Conservation (phyloP, 2,329 filamentous ascomycete species). For the Penicillium sp. region DNA sequence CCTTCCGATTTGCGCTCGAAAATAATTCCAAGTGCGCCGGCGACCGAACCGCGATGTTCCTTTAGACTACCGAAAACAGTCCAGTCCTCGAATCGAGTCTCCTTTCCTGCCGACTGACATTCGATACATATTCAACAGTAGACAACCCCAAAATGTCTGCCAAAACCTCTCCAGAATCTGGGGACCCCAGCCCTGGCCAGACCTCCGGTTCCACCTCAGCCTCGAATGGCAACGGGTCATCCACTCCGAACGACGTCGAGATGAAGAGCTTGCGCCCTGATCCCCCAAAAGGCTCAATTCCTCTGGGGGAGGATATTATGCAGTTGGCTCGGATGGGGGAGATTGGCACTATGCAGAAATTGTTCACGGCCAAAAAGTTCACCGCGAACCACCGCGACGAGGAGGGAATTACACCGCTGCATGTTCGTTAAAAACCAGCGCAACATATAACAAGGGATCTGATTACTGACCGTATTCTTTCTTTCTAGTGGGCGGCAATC, state of each 20-base stretch:
- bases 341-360: slow-evolving; percentile 77
- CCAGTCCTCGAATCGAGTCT: slow-evolving; percentile 9
- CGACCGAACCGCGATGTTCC: slow-evolving; percentile 12
- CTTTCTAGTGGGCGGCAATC: slow-evolving; percentile 86
- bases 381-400: slow-evolving; percentile 82
- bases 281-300: slow-evolving; percentile 35
- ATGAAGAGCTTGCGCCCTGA: slow-evolving; percentile 37
- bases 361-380: slow-evolving; percentile 79
- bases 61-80: slow-evolving; percentile 7
- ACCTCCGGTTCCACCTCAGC: slow-evolving; percentile 25
- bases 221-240: slow-evolving; percentile 30
- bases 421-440: slow-evolving; percentile 59
- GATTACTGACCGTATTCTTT: slow-evolving; percentile 15
- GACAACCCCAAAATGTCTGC: slow-evolving; percentile 25
- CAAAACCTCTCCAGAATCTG: slow-evolving; percentile 25
- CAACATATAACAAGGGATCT: not conserved
- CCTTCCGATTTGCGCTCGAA: not conserved
- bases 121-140: not conserved
- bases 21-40: not conserved
- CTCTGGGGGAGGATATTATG: slow-evolving; percentile 80
- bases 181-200: slow-evolving; percentile 23
- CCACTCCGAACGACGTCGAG: slow-evolving; percentile 37
- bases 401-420: slow-evolving; percentile 91
- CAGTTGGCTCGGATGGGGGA: slow-evolving; percentile 88
- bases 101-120: slow-evolving; percentile 5